These are phyloP conservation scores for Gentiana dahurica DNA, from an alignment of 257 asterid genomes.

Conservation along the genomic window DNA sequence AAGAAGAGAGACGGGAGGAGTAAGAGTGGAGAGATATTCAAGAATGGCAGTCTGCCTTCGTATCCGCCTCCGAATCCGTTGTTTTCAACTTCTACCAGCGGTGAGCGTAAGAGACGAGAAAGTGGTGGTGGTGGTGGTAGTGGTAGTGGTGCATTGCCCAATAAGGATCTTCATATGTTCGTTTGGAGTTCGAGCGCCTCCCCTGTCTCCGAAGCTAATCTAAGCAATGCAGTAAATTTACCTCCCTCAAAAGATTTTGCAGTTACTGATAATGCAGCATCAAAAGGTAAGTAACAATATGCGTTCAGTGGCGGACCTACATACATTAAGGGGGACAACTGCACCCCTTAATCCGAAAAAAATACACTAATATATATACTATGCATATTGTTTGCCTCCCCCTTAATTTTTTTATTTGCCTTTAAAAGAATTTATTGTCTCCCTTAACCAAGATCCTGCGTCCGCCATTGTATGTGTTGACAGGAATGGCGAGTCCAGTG, in stretches of 20 bases:
- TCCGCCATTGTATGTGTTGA: background rate
- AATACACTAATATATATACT: too few species aligned
- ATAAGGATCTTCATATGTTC: constrained; percentile 81
- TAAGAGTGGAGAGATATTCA: constrained; percentile 67
- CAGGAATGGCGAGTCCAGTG: constrained; percentile 42
- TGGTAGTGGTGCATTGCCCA: constrained; percentile 19
- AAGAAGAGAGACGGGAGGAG: constrained; percentile 47
- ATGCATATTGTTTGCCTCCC: too few species aligned
- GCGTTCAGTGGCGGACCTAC: too few species aligned
- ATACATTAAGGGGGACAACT: too few species aligned
- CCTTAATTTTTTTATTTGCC: background rate
- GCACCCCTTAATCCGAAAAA: too few species aligned
- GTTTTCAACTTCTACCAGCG: constrained; percentile 31
- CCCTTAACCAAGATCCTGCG: background rate
- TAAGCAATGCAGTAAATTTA: constrained; percentile 40
- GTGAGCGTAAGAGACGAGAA: constrained; percentile 42
- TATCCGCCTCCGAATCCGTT: constrained; percentile 82
- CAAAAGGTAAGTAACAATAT: constrained; percentile 29
- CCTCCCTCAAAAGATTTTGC: constrained; percentile 39
- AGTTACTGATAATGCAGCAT: constrained; percentile 33
- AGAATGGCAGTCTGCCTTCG: constrained; percentile 17
- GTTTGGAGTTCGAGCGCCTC: constrained; percentile 97
- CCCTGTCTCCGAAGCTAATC: constrained; percentile 68
- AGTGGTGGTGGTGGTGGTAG: background rate
- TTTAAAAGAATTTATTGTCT: background rate